A percentile compares a stretch with the other conserved stretches of the same genome.
Conservation (phyloP, 2,329 filamentous ascomycete species). For the Achaetomium macrosporum region DNA sequence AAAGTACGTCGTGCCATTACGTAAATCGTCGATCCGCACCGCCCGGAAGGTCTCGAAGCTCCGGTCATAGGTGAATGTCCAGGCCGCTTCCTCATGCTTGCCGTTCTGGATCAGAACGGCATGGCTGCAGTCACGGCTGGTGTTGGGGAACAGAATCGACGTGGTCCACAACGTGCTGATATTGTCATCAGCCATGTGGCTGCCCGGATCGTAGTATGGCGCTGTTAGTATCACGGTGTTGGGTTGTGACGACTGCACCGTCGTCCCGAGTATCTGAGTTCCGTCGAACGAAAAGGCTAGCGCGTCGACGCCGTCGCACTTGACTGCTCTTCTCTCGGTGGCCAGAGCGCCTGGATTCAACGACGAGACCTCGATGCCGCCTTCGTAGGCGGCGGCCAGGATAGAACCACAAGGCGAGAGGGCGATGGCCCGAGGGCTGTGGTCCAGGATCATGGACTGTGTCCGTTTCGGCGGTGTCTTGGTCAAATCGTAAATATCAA, state of each 20-base stretch:
- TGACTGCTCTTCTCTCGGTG: slow-evolving; percentile 68
- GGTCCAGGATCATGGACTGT: slow-evolving; percentile 71
- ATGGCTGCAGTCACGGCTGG: slow-evolving; percentile 72
- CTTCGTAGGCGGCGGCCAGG: slow-evolving; percentile 76
- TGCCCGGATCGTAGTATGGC: slow-evolving; percentile 70
- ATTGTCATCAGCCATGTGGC: slow-evolving; percentile 58
- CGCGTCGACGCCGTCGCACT: slow-evolving; percentile 69
- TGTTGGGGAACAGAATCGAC: slow-evolving; percentile 77
- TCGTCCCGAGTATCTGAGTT: slow-evolving; percentile 72
- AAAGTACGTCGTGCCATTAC: slow-evolving; percentile 74
- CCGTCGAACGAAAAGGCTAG: slow-evolving; percentile 73
- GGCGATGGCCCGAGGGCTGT: slow-evolving; percentile 70
- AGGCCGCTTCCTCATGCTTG: slow-evolving; percentile 59
- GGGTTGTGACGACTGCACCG: slow-evolving; percentile 56
- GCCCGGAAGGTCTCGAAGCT: slow-evolving; percentile 73
- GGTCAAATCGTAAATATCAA: slow-evolving; percentile 75
- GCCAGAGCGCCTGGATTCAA: slow-evolving; percentile 57
- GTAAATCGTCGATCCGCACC: slow-evolving; percentile 66
- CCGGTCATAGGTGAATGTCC: slow-evolving; percentile 73
- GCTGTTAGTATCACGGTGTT: slow-evolving; percentile 73
- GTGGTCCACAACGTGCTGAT: slow-evolving; percentile 77
- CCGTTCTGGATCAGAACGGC: slow-evolving; percentile 62
- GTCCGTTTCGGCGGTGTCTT: slow-evolving; percentile 60
- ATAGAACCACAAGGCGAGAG: slow-evolving; percentile 77
- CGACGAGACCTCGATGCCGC: slow-evolving; percentile 82